phyloP scores from a whole-genome alignment of 148 eudicot species.

The Mesembryanthemum crystallinum region DNA sequence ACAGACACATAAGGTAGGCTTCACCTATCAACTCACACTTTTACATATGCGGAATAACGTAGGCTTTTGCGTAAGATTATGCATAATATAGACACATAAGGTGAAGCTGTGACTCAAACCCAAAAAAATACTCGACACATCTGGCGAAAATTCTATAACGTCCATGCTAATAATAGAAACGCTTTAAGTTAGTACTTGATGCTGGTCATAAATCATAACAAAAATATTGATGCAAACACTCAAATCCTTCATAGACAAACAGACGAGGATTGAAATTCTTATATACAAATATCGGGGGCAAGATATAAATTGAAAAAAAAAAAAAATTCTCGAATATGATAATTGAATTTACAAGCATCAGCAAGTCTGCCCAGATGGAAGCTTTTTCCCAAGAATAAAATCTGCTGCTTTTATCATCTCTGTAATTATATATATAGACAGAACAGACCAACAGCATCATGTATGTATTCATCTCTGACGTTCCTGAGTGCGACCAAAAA shows the following conservation, averaged over 20 bases:
- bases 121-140: too few species aligned
- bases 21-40: too few species aligned
- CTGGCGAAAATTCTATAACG: not conserved
- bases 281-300: not conserved
- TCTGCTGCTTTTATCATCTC: not conserved
- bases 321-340: not conserved
- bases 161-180: not conserved
- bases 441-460: not conserved
- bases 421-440: not conserved
- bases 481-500: not conserved
- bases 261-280: not conserved
- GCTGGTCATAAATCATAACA: not conserved
- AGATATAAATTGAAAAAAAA: not conserved
- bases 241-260: not conserved
- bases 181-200: not conserved
- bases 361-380: not conserved
- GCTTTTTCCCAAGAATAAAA: not conserved
- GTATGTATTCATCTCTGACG: not conserved
- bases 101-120: too few species aligned
- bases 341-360: constrained; percentile 7
- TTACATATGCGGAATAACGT: too few species aligned
- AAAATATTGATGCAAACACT: not conserved
- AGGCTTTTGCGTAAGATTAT: too few species aligned
- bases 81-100: too few species aligned
- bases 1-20: too few species aligned